Percentiles rank a stretch among this genome's conserved stretches.
phyloP scores from a whole-genome alignment of 208 protist species.

The Leishmania tarentolae region DNA sequence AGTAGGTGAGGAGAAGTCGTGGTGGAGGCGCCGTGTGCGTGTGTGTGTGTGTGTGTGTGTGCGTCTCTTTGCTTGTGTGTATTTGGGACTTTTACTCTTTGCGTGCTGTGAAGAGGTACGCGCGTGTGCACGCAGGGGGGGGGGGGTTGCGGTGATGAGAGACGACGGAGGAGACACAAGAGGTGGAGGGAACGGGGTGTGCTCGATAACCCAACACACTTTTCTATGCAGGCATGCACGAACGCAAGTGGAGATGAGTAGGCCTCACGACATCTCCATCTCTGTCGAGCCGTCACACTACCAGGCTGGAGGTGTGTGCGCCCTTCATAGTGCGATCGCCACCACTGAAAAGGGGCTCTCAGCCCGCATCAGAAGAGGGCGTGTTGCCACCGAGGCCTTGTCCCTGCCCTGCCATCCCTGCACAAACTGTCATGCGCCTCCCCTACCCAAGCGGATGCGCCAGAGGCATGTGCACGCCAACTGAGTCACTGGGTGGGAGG shows the following conservation, averaged over 20 bases:
- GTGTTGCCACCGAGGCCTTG: background rate
- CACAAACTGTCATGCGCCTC: background rate
- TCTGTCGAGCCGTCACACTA: background rate
- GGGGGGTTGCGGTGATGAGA: background rate
- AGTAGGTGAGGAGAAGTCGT: constrained; percentile 6
- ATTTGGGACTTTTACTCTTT: too few relatives aligned
- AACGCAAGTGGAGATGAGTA: background rate
- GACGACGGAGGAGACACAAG: background rate
- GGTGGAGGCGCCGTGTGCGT: background rate
- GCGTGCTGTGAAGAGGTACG: too few relatives aligned
- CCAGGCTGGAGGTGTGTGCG: background rate
- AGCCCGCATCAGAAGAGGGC: too few relatives aligned
- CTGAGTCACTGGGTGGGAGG: background rate
- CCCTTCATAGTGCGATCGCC: background rate
- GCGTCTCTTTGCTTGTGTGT: too few relatives aligned
- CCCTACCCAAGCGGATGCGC: background rate
- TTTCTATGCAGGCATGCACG: background rate
- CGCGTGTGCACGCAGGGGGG: background rate
- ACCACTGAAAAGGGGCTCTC: too few relatives aligned
- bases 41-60: background rate
- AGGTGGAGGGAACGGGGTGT: background rate
- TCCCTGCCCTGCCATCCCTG: too few relatives aligned
- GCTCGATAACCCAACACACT: background rate
- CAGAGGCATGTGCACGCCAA: background rate
- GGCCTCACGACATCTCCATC: background rate